A percentile compares a stretch with the other conserved stretches of the same genome.
Evolutionary conservation across 495 filamentous ascomycete genomes (phyloP).

Genomic region (Tuber aestivum): DNA sequence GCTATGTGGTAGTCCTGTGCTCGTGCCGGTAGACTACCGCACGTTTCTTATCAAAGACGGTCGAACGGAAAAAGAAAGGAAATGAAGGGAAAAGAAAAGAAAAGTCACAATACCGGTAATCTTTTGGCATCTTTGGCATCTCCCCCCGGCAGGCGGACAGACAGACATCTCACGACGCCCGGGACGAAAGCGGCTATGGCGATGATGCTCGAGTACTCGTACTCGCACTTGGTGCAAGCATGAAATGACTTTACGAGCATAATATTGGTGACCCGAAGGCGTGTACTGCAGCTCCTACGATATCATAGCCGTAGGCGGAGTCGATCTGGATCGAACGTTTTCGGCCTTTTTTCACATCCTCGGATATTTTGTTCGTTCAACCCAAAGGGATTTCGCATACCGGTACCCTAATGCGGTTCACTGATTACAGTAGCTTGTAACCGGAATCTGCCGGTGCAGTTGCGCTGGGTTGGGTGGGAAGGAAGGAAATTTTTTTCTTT

Average conservation of each 20-base stretch:
- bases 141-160: not conserved
- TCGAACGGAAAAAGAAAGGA: not conserved
- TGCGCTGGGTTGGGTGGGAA: not conserved
- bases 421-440: not conserved
- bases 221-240: not conserved
- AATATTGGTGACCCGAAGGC: not conserved
- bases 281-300: not conserved
- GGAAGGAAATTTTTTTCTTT: not conserved
- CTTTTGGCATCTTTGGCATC: not conserved
- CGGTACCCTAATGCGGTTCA: not conserved
- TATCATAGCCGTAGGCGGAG: not conserved
- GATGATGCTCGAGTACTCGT: not conserved
- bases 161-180: not conserved
- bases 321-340: constrained; percentile 2
- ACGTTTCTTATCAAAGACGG: not conserved
- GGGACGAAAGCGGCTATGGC: not conserved
- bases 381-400: not conserved
- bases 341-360: not conserved
- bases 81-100: no score
- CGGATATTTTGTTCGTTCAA: not conserved
- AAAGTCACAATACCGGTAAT: not conserved
- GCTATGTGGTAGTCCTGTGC: not conserved
- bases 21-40: not conserved
- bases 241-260: not conserved
- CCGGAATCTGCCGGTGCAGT: not conserved